Percentiles rank a stretch among this genome's conserved stretches.
phyloP scores from a whole-genome alignment of 495 filamentous ascomycete species.

The Achaetomiella virescens region DNA sequence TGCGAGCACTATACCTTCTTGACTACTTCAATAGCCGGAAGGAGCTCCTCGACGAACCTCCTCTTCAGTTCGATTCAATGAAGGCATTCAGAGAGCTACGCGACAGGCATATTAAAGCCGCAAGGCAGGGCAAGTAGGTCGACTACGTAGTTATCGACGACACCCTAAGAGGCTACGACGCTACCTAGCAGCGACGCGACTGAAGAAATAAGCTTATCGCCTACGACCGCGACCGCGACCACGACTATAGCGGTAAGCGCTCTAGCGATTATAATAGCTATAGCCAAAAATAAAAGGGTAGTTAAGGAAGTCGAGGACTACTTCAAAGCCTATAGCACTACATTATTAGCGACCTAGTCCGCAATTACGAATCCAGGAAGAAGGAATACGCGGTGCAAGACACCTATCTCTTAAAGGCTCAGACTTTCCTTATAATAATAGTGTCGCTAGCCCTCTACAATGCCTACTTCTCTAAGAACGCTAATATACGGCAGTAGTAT shows the following conservation, averaged over 20 bases:
- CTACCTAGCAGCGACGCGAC: too few species aligned
- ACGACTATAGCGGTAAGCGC: too few species aligned
- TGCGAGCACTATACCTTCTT: background rate
- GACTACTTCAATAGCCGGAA: background rate
- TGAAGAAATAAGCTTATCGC: too few species aligned
- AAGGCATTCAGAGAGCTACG: background rate
- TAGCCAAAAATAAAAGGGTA: background rate
- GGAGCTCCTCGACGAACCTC: background rate
- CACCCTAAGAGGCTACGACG: too few species aligned
- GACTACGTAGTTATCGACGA: background rate
- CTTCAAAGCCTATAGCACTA: background rate
- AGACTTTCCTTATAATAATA: background rate
- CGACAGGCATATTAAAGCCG: background rate
- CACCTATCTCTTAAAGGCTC: background rate
- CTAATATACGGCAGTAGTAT: background rate
- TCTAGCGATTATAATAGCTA: too few species aligned
- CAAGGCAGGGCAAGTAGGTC: background rate
- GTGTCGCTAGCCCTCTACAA: background rate
- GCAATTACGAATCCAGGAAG: background rate
- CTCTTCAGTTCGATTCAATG: background rate
- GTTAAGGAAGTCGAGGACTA: background rate
- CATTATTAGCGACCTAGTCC: background rate
- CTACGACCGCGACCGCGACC: too few species aligned
- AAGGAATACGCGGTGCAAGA: background rate
- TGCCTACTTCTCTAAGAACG: background rate